Evolutionary conservation across 2,329 filamentous ascomycete genomes (phyloP), one percentile per base, ranked within the genome.

Genomic region (Aspergillus sergii): DNA sequence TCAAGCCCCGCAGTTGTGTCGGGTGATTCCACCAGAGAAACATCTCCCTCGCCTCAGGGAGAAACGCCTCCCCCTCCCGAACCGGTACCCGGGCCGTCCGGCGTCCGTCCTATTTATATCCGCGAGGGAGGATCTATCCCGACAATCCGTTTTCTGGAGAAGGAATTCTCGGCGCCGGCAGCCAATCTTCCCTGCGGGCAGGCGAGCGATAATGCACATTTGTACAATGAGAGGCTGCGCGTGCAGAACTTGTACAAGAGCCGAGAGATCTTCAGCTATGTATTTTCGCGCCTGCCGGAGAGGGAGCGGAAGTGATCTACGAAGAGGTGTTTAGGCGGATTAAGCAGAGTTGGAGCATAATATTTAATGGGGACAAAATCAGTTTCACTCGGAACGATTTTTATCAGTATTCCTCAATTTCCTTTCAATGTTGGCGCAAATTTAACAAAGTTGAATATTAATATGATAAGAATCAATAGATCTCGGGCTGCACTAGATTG

Each of bases 101-200:
- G 46, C 60, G 66, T 75, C 12, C 71, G 73, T 59, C 94, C 94
- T 0, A 83, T 99, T 4, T 98, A 96, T 75, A 99, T 99, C 69
- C 88, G 95, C 11, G 95, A 99, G 79, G 95, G 95, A 14, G 95
- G 95, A 6, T 96, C 91, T 0, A 99, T 99, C 69, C 95, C 95
- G 0, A 92, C 92, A 0, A 98, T 98, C 61, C 84, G 95, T 7
- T 98, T 98, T 74, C 76, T 98, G 43, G 94, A 98, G 77, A 97
- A 97, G 80, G 93, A 96, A 72, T 97, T 98, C 74, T 85, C 86
- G 3, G 95, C 95, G 0, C 93, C 94, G 0, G 94, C 95, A 0
- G 94, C 94, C 0, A 94, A 98, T 77, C 80, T 99, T 39, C 96
- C 95, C 0, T 97, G 94, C 73, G 96, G 96, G 0, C 94, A 97